Conservation (phyloP, 2,329 filamentous ascomycete genomes). For the Chlorencoelia australis region DNA sequence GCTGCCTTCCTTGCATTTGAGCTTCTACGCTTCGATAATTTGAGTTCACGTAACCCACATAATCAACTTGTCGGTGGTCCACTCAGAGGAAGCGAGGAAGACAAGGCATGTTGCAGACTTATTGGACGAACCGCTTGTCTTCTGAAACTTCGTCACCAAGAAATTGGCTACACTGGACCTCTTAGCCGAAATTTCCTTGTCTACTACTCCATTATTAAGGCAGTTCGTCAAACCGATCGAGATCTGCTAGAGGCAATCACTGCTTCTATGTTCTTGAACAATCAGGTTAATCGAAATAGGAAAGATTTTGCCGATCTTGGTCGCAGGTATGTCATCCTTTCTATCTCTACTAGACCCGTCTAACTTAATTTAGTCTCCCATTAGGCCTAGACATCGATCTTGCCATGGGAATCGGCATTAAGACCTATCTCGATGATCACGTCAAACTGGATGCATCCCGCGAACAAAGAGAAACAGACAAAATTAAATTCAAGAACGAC, state of each 20-base stretch:
- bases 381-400: slow-evolving; percentile 63
- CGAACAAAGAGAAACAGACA: slow-evolving; percentile 35
- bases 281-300: slow-evolving; percentile 63
- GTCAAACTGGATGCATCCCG: slow-evolving; percentile 44
- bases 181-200: slow-evolving; percentile 81
- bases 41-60: slow-evolving; percentile 58
- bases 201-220: slow-evolving; percentile 74
- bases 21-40: slow-evolving; percentile 65
- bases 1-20: slow-evolving; percentile 77
- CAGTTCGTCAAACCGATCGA: slow-evolving; percentile 68
- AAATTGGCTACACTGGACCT: slow-evolving; percentile 87
- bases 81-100: slow-evolving; percentile 52
- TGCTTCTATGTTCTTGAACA: slow-evolving; percentile 70
- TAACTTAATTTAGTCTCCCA: slow-evolving; percentile 41
- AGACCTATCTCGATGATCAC: slow-evolving; percentile 69
- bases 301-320: slow-evolving; percentile 52
- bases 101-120: slow-evolving; percentile 68
- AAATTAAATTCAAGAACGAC: slow-evolving; percentile 38
- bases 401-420: slow-evolving; percentile 67
- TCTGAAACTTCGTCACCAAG: slow-evolving; percentile 69
- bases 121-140: slow-evolving; percentile 81
- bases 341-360: slow-evolving; percentile 1
- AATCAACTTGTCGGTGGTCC: slow-evolving; percentile 45
- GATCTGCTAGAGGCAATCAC: slow-evolving; percentile 78
- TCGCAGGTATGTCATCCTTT: slow-evolving; percentile 49